Percentiles rank a stretch among this genome's conserved stretches.
phyloP scores from a whole-genome alignment of 768 basidiomycete genomes.

The Tephrocybe sp. region DNA sequence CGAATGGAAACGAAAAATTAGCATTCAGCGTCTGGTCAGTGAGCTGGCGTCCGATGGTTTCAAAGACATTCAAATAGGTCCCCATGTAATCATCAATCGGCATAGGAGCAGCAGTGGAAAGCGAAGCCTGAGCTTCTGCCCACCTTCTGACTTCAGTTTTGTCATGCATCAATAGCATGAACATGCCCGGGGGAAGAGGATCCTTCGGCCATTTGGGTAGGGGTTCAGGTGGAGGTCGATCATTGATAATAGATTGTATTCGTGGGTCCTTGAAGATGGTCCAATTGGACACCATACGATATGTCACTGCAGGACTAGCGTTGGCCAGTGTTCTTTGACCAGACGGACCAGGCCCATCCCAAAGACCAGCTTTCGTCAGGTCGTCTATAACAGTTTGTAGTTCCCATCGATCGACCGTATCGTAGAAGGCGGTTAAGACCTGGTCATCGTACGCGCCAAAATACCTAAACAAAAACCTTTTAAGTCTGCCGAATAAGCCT shows the following conservation, averaged over 20 bases:
- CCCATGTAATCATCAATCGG: constrained; percentile 44
- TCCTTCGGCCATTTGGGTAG: constrained; percentile 56
- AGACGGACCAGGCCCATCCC: constrained; percentile 14
- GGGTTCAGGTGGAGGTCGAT: constrained; percentile 32
- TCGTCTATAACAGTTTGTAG: constrained; percentile 48
- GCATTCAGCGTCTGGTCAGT: constrained; percentile 11
- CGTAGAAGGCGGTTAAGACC: constrained; percentile 57
- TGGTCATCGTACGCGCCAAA: constrained; percentile 63
- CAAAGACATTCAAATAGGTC: constrained; percentile 47
- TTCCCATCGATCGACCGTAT: constrained; percentile 68
- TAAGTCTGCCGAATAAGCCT: not conserved
- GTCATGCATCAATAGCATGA: constrained; percentile 57
- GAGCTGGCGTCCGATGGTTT: constrained; percentile 30
- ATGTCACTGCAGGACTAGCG: constrained; percentile 51
- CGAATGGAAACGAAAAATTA: constrained; percentile 24
- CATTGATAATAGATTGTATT: constrained; percentile 42
- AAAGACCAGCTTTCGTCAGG: constrained; percentile 34
- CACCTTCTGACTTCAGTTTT: constrained; percentile 53
- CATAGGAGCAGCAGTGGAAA: constrained; percentile 43
- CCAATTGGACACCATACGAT: constrained; percentile 65
- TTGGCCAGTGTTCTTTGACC: constrained; percentile 32
- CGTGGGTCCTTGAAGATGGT: constrained; percentile 50
- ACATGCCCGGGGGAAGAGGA: constrained; percentile 58
- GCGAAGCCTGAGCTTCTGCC: constrained; percentile 50
- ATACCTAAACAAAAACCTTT: constrained; percentile 49